phyloP scores from a whole-genome alignment of 2,329 filamentous ascomycete genomes.

The Fusarium algeriense region DNA sequence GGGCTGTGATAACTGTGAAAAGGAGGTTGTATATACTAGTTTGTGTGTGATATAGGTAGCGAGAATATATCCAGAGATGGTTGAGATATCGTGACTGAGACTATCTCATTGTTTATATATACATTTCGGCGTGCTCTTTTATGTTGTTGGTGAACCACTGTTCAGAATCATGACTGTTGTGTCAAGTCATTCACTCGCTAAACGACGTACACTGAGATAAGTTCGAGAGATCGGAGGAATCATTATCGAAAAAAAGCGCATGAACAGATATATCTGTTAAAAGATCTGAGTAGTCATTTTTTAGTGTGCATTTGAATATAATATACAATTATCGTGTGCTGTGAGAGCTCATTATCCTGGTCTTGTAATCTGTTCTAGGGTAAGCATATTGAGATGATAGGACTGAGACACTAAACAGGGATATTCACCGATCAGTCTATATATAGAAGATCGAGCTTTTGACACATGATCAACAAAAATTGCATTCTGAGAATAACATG shows the following conservation, averaged over 20 bases:
- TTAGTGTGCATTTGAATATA: neutral
- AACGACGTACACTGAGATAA: no score
- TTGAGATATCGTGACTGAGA: neutral
- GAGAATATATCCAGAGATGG: neutral
- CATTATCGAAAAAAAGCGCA: no score
- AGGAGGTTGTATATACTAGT: neutral
- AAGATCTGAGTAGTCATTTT: neutral
- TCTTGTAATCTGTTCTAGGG: neutral
- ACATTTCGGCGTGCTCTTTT: no score
- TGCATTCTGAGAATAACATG: neutral
- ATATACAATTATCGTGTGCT: neutral
- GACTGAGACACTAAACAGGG: neutral
- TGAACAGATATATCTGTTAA: no score
- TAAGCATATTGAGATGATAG: neutral
- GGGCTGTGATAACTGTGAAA: no score
- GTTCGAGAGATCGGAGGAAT: no score
- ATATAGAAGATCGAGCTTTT: neutral
- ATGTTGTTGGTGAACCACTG: accelerated
- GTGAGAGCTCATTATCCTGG: neutral
- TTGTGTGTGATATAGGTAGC: no score
- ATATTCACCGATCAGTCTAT: conserved; percentile 1
- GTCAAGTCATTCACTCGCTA: no score
- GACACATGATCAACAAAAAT: neutral
- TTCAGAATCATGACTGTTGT: no score
- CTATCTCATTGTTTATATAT: neutral